phyloP scores from a whole-genome alignment of 129 eudicot genomes.

The Helianthus tuberosus region DNA sequence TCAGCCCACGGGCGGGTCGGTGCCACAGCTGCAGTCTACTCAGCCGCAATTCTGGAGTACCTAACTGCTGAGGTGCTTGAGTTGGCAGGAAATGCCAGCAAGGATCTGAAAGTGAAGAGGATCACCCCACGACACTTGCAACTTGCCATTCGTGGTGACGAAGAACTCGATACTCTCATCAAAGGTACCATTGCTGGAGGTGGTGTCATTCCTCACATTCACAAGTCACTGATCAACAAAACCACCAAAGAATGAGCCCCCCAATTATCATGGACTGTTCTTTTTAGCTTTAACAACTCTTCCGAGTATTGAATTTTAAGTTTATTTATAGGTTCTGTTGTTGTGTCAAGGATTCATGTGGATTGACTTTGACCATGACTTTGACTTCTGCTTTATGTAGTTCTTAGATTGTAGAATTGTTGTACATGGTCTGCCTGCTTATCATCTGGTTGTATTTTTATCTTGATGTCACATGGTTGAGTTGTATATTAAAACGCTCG shows the following conservation, averaged over 20 bases:
- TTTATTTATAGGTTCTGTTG: slow-evolving; percentile 19
- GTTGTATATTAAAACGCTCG: too few relatives aligned
- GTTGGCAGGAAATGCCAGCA: slow-evolving; percentile 82
- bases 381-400: slow-evolving; percentile 19
- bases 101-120: slow-evolving; percentile 76
- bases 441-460: slow-evolving; percentile 4
- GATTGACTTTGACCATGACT: slow-evolving; percentile 15
- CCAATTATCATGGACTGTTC: slow-evolving; percentile 12
- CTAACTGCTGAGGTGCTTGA: slow-evolving; percentile 72
- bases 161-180: slow-evolving; percentile 75
- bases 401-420: slow-evolving; percentile 25
- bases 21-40: slow-evolving; percentile 72
- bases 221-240: slow-evolving; percentile 90
- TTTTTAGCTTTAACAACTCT: slow-evolving; percentile 20
- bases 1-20: slow-evolving; percentile 73
- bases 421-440: slow-evolving; percentile 30
- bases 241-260: slow-evolving; percentile 63
- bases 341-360: slow-evolving; percentile 24
- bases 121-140: slow-evolving; percentile 78
- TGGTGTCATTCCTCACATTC: slow-evolving; percentile 92
- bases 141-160: slow-evolving; percentile 75
- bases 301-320: slow-evolving; percentile 17
- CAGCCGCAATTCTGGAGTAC: slow-evolving; percentile 78
- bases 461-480: not conserved
- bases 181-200: slow-evolving; percentile 91